Percentiles rank a stretch among this genome's conserved stretches.
phyloP scores from a whole-genome alignment of 495 filamentous ascomycete genomes.

The Letharia lupina region DNA sequence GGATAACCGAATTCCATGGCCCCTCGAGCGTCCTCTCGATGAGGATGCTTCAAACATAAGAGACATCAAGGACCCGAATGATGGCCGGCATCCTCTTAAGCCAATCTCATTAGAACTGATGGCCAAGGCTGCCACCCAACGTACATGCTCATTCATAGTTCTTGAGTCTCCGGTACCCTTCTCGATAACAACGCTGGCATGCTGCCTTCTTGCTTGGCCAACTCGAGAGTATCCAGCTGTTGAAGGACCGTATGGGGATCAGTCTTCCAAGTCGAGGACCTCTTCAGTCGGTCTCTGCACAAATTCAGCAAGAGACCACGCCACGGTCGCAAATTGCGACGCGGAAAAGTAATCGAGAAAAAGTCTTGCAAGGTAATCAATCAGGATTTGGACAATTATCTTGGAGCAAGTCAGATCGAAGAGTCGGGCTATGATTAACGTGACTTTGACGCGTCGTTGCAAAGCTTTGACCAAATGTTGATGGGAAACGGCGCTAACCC shows the following conservation, averaged over 20 bases:
- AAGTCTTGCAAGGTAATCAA: background rate
- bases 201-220: background rate
- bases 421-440: background rate
- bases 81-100: background rate
- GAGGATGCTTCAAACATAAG: background rate
- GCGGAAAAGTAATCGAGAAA: background rate
- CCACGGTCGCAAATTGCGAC: background rate
- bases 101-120: background rate
- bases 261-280: background rate
- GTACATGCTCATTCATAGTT: background rate
- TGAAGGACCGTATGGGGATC: background rate
- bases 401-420: background rate
- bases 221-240: background rate
- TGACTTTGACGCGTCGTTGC: background rate
- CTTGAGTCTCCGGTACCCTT: background rate
- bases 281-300: background rate
- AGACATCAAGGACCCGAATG: background rate
- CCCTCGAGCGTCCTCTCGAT: background rate
- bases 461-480: background rate
- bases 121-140: background rate
- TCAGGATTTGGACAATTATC: background rate
- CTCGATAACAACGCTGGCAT: background rate
- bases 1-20: background rate
- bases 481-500: background rate
- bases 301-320: background rate